A percentile compares a stretch with the other conserved stretches of the same genome.
These are phyloP conservation scores for Pythium utonaiense DNA, from an alignment of 352 stramenopile genomes.

Conservation along the genomic window DNA sequence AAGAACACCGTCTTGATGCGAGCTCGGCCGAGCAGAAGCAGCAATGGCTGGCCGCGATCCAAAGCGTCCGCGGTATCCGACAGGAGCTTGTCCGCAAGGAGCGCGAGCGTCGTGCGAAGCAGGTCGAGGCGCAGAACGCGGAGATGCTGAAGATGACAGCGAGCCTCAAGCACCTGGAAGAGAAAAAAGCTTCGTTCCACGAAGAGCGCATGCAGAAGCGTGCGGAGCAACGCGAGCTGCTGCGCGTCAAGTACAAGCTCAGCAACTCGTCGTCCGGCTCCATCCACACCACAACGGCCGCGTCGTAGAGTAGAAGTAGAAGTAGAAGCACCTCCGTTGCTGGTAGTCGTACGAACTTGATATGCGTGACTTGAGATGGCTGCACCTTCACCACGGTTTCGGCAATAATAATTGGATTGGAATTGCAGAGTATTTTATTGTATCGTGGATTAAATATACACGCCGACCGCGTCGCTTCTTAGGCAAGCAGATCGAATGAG, in stretches of 20 bases:
- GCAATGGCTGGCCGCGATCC: constrained; percentile 61
- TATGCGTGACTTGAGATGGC: no score
- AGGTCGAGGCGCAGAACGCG: constrained; percentile 54
- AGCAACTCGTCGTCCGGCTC: constrained; percentile 6
- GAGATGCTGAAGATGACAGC: constrained; percentile 52
- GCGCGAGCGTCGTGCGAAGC: constrained; percentile 50
- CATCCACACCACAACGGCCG: constrained; percentile 8
- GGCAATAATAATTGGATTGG: no score
- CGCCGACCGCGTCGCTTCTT: no score
- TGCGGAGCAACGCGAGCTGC: constrained; percentile 53
- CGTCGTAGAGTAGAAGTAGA: constrained; percentile 13
- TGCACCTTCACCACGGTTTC: no score
- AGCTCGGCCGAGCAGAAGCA: constrained; percentile 37
- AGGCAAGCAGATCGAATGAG: no score
- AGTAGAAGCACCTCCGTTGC: no score
- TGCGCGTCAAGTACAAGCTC: constrained; percentile 72
- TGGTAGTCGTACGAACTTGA: not conserved
- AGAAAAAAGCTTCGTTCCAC: constrained; percentile 63
- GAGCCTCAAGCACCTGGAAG: constrained; percentile 47
- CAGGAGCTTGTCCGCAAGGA: constrained; percentile 39
- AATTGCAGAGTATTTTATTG: constrained; percentile 8
- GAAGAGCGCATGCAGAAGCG: constrained; percentile 58
- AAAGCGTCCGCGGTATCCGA: constrained; percentile 42
- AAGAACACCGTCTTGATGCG: constrained; percentile 63
- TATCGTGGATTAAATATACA: constrained; percentile 18